Conservation (phyloP, 306 rosid species). For the Potentilla sterilis region DNA sequence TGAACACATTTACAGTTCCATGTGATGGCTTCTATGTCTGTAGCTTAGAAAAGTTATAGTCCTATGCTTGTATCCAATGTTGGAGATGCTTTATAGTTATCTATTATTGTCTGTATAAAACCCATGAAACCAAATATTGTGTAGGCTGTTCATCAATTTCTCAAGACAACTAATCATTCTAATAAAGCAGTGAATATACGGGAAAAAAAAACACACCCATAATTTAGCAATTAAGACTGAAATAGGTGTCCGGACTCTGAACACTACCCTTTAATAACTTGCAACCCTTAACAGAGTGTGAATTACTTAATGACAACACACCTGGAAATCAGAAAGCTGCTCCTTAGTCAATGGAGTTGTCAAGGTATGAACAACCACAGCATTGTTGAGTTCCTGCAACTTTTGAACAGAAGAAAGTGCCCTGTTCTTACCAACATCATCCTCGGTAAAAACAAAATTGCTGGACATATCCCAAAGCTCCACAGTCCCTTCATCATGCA, state of each 20-base stretch:
- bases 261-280: not conserved
- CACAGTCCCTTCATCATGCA: slow-evolving; percentile 78
- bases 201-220: not conserved
- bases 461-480: slow-evolving; percentile 86
- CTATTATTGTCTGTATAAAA: not conserved
- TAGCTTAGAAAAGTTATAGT: not conserved
- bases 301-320: slow-evolving; percentile 5
- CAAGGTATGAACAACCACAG: slow-evolving; percentile 59
- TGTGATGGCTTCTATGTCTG: not conserved
- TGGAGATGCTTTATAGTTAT: not conserved
- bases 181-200: not conserved
- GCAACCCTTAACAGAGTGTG: not conserved
- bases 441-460: slow-evolving; percentile 64
- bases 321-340: slow-evolving; percentile 75
- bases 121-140: not conserved
- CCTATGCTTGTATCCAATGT: not conserved
- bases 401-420: slow-evolving; percentile 74
- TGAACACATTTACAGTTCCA: not conserved
- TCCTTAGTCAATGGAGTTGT: slow-evolving; percentile 54
- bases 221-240: not conserved
- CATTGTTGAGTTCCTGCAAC: slow-evolving; percentile 93
- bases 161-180: not conserved
- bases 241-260: not conserved
- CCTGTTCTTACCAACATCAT: slow-evolving; percentile 72
- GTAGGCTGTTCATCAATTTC: not conserved